A percentile compares a stretch with the other conserved stretches of the same genome.
Evolutionary conservation across 768 basidiomycete species (phyloP).

Genomic region (Lactarius hatsudake): DNA sequence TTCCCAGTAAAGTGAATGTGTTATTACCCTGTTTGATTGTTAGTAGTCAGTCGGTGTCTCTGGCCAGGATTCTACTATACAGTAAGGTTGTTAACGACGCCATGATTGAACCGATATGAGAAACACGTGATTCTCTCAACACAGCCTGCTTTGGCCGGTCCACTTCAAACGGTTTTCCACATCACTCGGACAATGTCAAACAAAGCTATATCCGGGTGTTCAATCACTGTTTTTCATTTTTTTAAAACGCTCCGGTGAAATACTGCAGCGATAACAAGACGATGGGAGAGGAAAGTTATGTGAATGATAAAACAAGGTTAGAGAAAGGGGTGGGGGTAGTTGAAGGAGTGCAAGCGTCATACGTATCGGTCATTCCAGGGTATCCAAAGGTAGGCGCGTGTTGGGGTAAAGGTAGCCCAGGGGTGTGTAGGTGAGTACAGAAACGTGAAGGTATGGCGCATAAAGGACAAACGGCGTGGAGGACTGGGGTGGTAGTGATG

Average conservation of each 20-base stretch:
- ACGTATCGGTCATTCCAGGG: conserved; percentile 27
- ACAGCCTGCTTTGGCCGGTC: too few relatives aligned
- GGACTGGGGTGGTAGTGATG: conserved; percentile 7
- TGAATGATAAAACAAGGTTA: conserved; percentile 26
- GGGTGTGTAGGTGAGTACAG: conserved; percentile 21
- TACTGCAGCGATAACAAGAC: conserved; percentile 11
- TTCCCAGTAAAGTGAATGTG: background rate
- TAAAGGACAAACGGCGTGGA: conserved; percentile 13
- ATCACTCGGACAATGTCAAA: background rate
- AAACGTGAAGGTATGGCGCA: conserved; percentile 22
- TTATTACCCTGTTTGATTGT: background rate
- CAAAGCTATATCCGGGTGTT: conserved; percentile 7
- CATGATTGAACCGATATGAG: too few relatives aligned
- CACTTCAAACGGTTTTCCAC: background rate
- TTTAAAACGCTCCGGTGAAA: conserved; percentile 7
- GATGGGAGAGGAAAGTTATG: background rate
- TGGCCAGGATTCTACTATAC: too few relatives aligned
- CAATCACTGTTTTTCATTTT: conserved; percentile 21
- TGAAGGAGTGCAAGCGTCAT: conserved; percentile 23
- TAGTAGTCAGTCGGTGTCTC: background rate
- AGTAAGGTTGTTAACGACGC: background rate
- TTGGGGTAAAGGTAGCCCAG: conserved; percentile 12
- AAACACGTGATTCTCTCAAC: background rate
- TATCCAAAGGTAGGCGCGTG: conserved; percentile 23
- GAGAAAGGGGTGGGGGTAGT: background rate